phyloP scores from a whole-genome alignment of 2,329 filamentous ascomycete genomes.

The Fusarium staphyleae region DNA sequence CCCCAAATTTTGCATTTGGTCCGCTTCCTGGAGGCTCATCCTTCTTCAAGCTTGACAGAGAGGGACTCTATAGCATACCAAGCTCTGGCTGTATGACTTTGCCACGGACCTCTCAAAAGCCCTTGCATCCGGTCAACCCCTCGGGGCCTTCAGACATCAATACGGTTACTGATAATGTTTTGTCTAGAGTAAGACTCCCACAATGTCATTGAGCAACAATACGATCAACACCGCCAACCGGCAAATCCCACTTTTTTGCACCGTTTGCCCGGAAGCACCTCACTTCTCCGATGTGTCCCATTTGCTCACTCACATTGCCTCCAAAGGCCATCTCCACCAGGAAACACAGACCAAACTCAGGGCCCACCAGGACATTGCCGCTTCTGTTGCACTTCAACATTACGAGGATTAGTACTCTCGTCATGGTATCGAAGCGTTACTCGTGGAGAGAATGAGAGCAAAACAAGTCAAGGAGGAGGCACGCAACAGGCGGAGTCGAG shows the following conservation, averaged over 20 bases:
- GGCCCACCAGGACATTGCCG: conserved; percentile 70
- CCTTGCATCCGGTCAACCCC: background rate
- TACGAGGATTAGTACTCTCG: conserved; percentile 82
- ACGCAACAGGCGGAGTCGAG: conserved; percentile 58
- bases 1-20: conserved; percentile 17
- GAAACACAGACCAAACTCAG: conserved; percentile 83
- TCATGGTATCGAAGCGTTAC: conserved; percentile 73
- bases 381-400: conserved; percentile 66
- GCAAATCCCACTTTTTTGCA: conserved; percentile 76
- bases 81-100: background rate
- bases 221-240: conserved; percentile 37
- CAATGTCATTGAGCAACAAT: conserved; percentile 31
- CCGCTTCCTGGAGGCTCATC: conserved; percentile 39
- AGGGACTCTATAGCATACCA: background rate
- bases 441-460: conserved; percentile 78
- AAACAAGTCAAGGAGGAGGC: conserved; percentile 73
- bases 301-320: conserved; percentile 88
- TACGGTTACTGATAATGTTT: conserved; percentile 29
- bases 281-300: conserved; percentile 91
- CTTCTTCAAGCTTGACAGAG: conserved; percentile 24
- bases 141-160: background rate
- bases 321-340: conserved; percentile 88
- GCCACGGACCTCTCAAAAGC: background rate
- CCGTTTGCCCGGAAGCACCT: conserved; percentile 80
- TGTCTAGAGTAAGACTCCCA: conserved; percentile 51